A percentile compares a stretch with the other conserved stretches of the same genome.
Evolutionary conservation across 1,284 basidiomycete genomes (phyloP).

Genomic region (Moniliella sp.): DNA sequence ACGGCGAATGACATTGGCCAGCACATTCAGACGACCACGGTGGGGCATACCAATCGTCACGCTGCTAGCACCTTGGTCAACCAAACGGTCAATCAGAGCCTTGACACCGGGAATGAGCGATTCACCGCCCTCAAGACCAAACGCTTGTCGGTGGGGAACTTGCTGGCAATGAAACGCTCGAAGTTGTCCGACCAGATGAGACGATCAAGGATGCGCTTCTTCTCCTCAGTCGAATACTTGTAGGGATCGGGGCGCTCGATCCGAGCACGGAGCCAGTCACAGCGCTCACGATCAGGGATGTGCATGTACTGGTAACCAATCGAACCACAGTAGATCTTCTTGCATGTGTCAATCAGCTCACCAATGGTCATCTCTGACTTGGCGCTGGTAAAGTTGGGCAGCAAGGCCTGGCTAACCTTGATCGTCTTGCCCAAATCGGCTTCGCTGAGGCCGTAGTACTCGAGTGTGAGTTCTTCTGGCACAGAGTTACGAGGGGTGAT

Average conservation of each 20-base stretch:
- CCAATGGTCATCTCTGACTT: constrained; percentile 70
- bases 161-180: constrained; percentile 92
- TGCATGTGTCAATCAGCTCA: constrained; percentile 76
- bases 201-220: constrained; percentile 92
- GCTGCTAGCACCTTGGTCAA: constrained; percentile 81
- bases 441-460: constrained; percentile 69
- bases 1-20: constrained; percentile 94
- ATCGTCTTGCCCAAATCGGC: constrained; percentile 83
- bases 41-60: constrained; percentile 98
- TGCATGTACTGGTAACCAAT: constrained; percentile 94
- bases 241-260: constrained; percentile 91
- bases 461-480: constrained; percentile 26
- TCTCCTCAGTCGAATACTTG: constrained; percentile 94
- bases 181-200: constrained; percentile 98
- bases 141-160: constrained; percentile 97
- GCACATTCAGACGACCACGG: constrained; percentile 79
- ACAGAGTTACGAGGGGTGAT: constrained; percentile 45
- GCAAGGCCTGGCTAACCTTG: constrained; percentile 75
- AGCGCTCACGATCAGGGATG: constrained; percentile 92
- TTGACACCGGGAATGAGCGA: constrained; percentile 97
- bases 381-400: constrained; percentile 66
- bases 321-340: constrained; percentile 81
- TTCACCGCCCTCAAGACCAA: constrained; percentile 98
- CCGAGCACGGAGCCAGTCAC: constrained; percentile 94
- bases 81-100: constrained; percentile 87